These are phyloP conservation scores for Hypholoma sublateritium DNA, from an alignment of 768 basidiomycete species.

Conservation along the genomic window DNA sequence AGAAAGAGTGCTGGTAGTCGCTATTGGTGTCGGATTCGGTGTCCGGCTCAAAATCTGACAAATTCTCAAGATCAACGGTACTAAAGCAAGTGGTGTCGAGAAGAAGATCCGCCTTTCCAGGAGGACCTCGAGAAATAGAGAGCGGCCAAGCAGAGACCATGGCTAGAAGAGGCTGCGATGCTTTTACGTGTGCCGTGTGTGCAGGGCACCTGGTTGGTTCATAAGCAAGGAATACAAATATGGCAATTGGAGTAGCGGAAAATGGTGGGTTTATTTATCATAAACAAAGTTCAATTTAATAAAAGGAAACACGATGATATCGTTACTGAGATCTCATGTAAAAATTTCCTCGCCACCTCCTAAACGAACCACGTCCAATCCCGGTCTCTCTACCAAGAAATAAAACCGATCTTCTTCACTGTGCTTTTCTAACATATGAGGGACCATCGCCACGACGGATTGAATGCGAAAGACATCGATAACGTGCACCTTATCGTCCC, in stretches of 20 bases:
- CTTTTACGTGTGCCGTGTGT: not conserved
- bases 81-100: constrained; percentile 7
- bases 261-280: not conserved
- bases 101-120: not conserved
- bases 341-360: not conserved
- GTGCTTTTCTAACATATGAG: constrained; percentile 1
- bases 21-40: not conserved
- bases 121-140: not conserved
- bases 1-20: not conserved
- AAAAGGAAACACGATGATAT: not conserved
- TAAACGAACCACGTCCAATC: not conserved
- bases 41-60: not conserved
- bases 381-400: constrained; percentile 4
- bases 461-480: constrained; percentile 4
- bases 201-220: not conserved
- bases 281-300: not conserved
- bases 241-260: constrained; percentile 1
- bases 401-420: not conserved
- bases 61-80: not conserved
- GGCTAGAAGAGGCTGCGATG: not conserved
- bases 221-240: not conserved
- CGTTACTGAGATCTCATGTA: not conserved
- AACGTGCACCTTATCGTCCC: constrained; percentile 1
- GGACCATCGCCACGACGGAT: constrained; percentile 6
- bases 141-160: not conserved